These are phyloP conservation scores for Pseudocercospora macadamiae DNA, from an alignment of 2,329 filamentous ascomycete genomes.

Conservation along the genomic window DNA sequence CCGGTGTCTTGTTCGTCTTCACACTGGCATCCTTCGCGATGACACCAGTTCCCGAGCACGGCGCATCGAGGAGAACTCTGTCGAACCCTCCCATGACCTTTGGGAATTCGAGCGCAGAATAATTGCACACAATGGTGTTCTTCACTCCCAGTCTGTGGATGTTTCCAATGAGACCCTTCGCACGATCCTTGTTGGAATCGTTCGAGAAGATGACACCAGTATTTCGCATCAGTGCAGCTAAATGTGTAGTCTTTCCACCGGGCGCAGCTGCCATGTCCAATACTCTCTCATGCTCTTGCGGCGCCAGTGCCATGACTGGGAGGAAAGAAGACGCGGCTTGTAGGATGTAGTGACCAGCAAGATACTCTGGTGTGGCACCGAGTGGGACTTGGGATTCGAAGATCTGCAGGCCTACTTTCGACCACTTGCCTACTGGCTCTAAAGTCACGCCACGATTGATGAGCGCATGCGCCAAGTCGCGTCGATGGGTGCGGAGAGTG, in stretches of 20 bases:
- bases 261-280: constrained; percentile 95
- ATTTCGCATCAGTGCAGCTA: constrained; percentile 97
- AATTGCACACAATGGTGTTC: constrained; percentile 94
- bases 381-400: constrained; percentile 88
- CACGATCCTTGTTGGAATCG: constrained; percentile 89
- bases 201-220: constrained; percentile 95
- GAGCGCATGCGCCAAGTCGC: constrained; percentile 85
- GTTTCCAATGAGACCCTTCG: constrained; percentile 97
- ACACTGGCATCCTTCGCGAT: constrained; percentile 96
- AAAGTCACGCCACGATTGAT: constrained; percentile 96
- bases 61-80: constrained; percentile 88
- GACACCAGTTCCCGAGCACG: constrained; percentile 94
- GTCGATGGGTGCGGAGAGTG: constrained; percentile 75
- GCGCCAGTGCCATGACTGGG: constrained; percentile 94
- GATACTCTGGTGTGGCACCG: constrained; percentile 94
- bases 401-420: constrained; percentile 93
- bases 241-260: constrained; percentile 93
- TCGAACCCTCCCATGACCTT: constrained; percentile 95
- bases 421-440: constrained; percentile 98
- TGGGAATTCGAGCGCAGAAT: constrained; percentile 92
- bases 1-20: constrained; percentile 97
- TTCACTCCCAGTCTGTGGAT: constrained; percentile 91
- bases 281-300: constrained; percentile 87
- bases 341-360: constrained; percentile 96
- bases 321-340: constrained; percentile 96